Base-by-base conservation (phyloP, 331 rosid species). In the Pyracantha coccinea region DNA sequence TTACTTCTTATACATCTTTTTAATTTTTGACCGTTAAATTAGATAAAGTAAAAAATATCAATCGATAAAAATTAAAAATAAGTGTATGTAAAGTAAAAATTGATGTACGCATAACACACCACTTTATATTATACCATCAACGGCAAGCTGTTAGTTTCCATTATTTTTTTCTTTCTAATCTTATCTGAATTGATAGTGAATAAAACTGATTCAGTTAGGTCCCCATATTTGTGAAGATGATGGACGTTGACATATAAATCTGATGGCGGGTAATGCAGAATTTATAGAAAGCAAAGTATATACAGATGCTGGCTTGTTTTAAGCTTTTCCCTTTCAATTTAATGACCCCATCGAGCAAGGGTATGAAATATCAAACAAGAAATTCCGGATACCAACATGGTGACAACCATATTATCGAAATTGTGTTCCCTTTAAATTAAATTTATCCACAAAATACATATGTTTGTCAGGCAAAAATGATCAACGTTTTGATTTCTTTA, bases 141-240 rank as follows among this genome's bases (percentile, higher is more conserved):
- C 44, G 8, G 44, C 44, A 35, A 8, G 44, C 44, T 35, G 44
- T 35, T 35, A 9, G 13, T 8, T 35, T 35, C 13, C 44, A 35
- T 9, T 35, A 35, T 9, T 35, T 1, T 35, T n/a, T n/a, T n/a
- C n/a, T 35, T 9, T 35, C 44, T 8, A 35, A 35, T 35, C 13
- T 35, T 35, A 8, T 35, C 44, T 35, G 9, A 35, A 35, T 35
- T 9, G 8, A 35, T 35, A 35, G 13, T 35, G 6, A 64, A 80
- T 8, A 31, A 78, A n/a, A 13, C 27, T 16, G 64, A n/a, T 52
- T 50, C 38, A n/a, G 65, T 70, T 73, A 59, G 50, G 74, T 78
- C 52, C 7, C 28, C 59, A 17, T 12, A 9, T 21, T 15, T 60
- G 35, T 31, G 55, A 57, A 44, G 55, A 27, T 7, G 68, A 68